phyloP scores from a whole-genome alignment of 805 yeast genomes.

The Wickerhamiella qilinensis region DNA sequence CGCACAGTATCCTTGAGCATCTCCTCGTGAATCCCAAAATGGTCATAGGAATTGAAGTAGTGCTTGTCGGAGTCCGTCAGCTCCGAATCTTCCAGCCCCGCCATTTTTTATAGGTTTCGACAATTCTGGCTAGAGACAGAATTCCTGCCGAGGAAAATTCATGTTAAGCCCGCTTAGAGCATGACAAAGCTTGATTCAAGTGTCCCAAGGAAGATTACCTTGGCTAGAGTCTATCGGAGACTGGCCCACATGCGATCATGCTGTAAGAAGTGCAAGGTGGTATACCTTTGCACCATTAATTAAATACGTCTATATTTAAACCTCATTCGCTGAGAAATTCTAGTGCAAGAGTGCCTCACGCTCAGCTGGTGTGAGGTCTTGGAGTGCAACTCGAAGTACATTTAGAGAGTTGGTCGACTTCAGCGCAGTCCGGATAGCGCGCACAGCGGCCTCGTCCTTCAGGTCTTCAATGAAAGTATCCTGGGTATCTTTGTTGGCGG shows the following conservation, averaged over 20 bases:
- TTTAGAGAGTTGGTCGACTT: slow-evolving; percentile 8
- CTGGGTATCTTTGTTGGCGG: slow-evolving; percentile 45
- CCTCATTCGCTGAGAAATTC: no score
- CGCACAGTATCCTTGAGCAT: slow-evolving; percentile 94
- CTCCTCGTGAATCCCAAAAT: slow-evolving; percentile 95
- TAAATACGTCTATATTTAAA: no score
- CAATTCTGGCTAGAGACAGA: no score
- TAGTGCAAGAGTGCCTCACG: slow-evolving; percentile 19
- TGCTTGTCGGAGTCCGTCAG: slow-evolving; percentile 57
- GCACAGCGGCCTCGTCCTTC: slow-evolving; percentile 4
- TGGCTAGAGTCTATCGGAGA: no score
- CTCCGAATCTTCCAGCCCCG: not conserved
- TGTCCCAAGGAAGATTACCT: not conserved
- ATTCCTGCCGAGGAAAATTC: no score
- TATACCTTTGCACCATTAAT: no score
- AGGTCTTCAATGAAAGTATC: slow-evolving; percentile 9
- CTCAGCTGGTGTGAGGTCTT: slow-evolving; percentile 19
- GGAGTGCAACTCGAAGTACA: slow-evolving; percentile 19
- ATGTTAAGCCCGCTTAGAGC: no score
- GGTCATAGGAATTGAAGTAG: slow-evolving; percentile 89
- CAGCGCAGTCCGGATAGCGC: slow-evolving; percentile 4
- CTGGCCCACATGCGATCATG: no score
- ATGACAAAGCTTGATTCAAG: no score
- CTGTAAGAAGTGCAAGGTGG: no score
- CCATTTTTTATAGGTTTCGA: no score